These are phyloP conservation scores for Pythium vanterpoolii DNA, from an alignment of 352 stramenopile species.

Conservation along the genomic window DNA sequence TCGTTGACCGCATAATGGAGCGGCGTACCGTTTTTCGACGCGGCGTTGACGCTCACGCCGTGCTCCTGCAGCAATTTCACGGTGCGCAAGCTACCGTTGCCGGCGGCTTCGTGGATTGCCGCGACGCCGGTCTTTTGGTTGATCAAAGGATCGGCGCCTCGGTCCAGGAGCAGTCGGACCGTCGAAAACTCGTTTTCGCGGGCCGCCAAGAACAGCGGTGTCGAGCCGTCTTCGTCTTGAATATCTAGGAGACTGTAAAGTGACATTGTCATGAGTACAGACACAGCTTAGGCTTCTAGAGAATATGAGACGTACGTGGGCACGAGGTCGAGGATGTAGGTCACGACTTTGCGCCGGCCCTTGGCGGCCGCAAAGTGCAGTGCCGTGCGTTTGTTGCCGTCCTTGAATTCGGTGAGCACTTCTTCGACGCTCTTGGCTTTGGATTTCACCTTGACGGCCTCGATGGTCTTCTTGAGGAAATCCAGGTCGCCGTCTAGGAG, in stretches of 20 bases:
- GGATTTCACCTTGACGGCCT: conserved; percentile 51
- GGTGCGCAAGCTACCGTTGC: conserved; percentile 38
- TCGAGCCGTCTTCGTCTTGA: conserved; percentile 68
- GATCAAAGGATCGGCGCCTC: conserved; percentile 48
- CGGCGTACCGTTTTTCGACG: conserved; percentile 66
- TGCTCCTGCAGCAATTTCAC: conserved; percentile 33
- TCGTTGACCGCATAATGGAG: conserved; percentile 83
- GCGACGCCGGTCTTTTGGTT: conserved; percentile 58
- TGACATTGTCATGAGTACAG: background rate
- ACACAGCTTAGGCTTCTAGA: background rate
- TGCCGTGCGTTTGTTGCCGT: conserved; percentile 76
- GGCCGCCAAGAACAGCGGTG: conserved; percentile 63
- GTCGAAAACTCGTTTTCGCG: conserved; percentile 78
- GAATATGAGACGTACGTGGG: conserved; percentile 31
- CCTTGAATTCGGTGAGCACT: conserved; percentile 70
- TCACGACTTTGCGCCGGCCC: conserved; percentile 71
- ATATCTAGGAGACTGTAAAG: conserved; percentile 34
- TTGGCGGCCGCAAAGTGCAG: conserved; percentile 80
- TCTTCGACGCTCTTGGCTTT: conserved; percentile 38
- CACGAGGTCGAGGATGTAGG: conserved; percentile 61
- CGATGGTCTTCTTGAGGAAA: conserved; percentile 60
- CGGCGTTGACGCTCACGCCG: conserved; percentile 50
- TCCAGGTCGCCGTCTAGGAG: conserved; percentile 69
- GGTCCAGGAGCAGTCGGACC: conserved; percentile 60
- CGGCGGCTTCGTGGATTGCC: conserved; percentile 65